Conservation (phyloP, 108 stramenopile genomes). For the Stephanodiscus minutulus region DNA sequence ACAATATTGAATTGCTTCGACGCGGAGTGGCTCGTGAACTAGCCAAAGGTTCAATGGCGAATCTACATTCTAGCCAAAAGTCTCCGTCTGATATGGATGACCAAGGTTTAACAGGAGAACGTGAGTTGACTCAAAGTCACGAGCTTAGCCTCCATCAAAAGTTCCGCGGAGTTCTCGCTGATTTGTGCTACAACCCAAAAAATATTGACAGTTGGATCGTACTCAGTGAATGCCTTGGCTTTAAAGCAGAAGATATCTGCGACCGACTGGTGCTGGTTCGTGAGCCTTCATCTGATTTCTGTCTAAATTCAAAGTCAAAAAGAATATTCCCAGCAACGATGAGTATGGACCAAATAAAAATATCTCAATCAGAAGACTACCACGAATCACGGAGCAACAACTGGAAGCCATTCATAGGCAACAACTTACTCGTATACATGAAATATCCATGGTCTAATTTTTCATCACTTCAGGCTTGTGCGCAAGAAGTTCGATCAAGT, state of each 20-base stretch:
- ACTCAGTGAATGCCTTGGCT: constrained; percentile 66
- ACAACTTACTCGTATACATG: constrained; percentile 62
- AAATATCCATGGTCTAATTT: constrained; percentile 68
- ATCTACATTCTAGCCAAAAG: constrained; percentile 30
- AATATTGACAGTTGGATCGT: constrained; percentile 73
- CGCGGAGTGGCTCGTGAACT: constrained; percentile 61
- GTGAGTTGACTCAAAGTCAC: constrained; percentile 50
- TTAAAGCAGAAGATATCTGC: constrained; percentile 78
- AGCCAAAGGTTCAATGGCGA: constrained; percentile 62
- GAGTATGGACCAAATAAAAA: constrained; percentile 44
- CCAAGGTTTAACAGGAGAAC: constrained; percentile 49
- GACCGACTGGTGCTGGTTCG: constrained; percentile 61
- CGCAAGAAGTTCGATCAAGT: constrained; percentile 37
- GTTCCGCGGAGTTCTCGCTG: constrained; percentile 74
- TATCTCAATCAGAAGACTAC: constrained; percentile 46
- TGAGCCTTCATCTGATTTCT: constrained; percentile 52
- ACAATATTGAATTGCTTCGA: constrained; percentile 43
- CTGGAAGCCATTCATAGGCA: constrained; percentile 61
- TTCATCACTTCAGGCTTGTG: constrained; percentile 62
- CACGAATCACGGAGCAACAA: constrained; percentile 35
- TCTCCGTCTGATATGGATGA: constrained; percentile 40
- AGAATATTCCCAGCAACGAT: constrained; percentile 9
- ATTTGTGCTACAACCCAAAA: constrained; percentile 63
- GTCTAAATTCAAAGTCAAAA: constrained; percentile 29
- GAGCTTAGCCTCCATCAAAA: constrained; percentile 71